Evolutionary conservation across 352 stramenopile genomes (phyloP).

Genomic region (Globisporangium barbulae): DNA sequence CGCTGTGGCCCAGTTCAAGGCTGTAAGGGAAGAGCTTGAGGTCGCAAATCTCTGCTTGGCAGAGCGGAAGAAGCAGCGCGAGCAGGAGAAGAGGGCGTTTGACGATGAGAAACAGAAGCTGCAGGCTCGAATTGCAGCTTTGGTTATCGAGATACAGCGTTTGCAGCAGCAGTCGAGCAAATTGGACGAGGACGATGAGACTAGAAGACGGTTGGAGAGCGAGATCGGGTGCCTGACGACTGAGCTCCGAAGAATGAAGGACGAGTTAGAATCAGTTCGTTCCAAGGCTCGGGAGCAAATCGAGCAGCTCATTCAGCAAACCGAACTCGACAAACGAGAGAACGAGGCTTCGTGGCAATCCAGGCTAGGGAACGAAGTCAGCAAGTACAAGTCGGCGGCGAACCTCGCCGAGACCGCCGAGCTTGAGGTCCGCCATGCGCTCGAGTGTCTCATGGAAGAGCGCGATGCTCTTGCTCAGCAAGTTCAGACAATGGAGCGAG

Average conservation of each 20-base stretch:
- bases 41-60: slow-evolving; percentile 69
- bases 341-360: not conserved
- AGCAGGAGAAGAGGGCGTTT: slow-evolving; percentile 31
- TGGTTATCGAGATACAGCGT: slow-evolving; percentile 12
- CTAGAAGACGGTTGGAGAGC: not conserved
- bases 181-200: not conserved
- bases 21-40: slow-evolving; percentile 50
- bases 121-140: slow-evolving; percentile 16
- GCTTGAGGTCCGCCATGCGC: slow-evolving; percentile 8
- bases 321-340: not conserved
- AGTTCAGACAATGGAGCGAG: slow-evolving; percentile 12
- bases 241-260: slow-evolving; percentile 9
- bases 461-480: slow-evolving; percentile 21
- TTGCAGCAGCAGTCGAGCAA: slow-evolving; percentile 3
- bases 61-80: slow-evolving; percentile 63
- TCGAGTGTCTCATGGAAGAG: slow-evolving; percentile 22
- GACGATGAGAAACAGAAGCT: slow-evolving; percentile 25
- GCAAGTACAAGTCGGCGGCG: slow-evolving; percentile 8
- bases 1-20: slow-evolving; percentile 31
- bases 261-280: not conserved
- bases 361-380: slow-evolving; percentile 6
- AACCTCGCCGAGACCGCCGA: slow-evolving; percentile 17
- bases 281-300: not conserved
- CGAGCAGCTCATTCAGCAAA: not conserved
- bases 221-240: not conserved